phyloP scores from a whole-genome alignment of 1,139 yeast species.

The Spathaspora sp. region DNA sequence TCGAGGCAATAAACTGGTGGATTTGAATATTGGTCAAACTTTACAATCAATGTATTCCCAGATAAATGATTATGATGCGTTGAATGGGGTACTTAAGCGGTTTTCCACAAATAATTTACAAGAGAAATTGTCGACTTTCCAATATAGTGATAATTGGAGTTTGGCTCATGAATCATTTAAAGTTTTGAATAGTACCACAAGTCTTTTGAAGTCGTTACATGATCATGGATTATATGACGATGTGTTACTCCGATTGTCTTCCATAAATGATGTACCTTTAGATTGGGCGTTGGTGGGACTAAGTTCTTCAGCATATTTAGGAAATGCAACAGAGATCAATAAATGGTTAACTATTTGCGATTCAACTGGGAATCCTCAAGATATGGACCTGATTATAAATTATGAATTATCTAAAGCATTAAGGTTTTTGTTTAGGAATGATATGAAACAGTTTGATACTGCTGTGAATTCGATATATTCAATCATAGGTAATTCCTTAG shows the following conservation, averaged over 20 bases:
- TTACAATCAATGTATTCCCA: slow-evolving; percentile 81
- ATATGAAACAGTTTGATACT: slow-evolving; percentile 27
- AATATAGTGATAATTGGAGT: slow-evolving; percentile 84
- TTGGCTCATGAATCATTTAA: slow-evolving; percentile 86
- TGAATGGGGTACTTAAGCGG: slow-evolving; percentile 79
- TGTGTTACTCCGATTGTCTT: slow-evolving; percentile 34
- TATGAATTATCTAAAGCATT: slow-evolving; percentile 68
- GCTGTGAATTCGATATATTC: slow-evolving; percentile 53
- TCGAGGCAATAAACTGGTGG: slow-evolving; percentile 37
- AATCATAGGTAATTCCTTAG: slow-evolving; percentile 60
- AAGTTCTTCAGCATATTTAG: slow-evolving; percentile 71
- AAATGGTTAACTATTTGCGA: slow-evolving; percentile 53
- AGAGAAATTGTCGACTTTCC: slow-evolving; percentile 76
- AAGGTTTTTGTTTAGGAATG: slow-evolving; percentile 35
- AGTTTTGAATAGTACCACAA: slow-evolving; percentile 47
- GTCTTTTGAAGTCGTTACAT: slow-evolving; percentile 36
- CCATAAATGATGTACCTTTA: slow-evolving; percentile 34
- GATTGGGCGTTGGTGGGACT: slow-evolving; percentile 70
- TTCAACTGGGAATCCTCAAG: slow-evolving; percentile 39
- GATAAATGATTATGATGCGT: slow-evolving; percentile 85
- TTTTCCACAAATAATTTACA: slow-evolving; percentile 69
- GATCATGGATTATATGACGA: slow-evolving; percentile 46
- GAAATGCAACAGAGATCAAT: slow-evolving; percentile 50
- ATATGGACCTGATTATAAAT: slow-evolving; percentile 57
- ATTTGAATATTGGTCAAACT: slow-evolving; percentile 47